Conservation (phyloP, 2,329 filamentous ascomycete species). For the Xylaria sp. region DNA sequence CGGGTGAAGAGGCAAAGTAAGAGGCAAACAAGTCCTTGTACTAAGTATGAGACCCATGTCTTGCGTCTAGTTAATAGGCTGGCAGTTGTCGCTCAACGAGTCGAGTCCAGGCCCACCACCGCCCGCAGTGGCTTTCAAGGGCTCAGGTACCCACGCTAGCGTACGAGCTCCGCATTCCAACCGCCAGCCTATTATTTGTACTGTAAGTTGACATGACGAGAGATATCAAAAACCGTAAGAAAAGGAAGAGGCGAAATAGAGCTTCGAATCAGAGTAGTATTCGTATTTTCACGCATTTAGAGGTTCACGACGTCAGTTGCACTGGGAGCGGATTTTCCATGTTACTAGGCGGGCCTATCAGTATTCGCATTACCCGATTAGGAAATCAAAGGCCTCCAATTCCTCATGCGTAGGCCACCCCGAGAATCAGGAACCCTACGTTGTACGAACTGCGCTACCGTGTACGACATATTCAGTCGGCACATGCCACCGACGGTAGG, state of each 20-base stretch:
- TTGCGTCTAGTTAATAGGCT: conserved; percentile 10
- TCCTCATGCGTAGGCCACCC: neutral
- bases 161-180: conserved; percentile 1
- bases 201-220: neutral
- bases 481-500: neutral
- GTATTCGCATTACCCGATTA: conserved; percentile 17
- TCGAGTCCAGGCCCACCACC: conserved; percentile 25
- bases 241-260: neutral
- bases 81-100: conserved; percentile 22
- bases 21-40: conserved; percentile 15
- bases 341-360: conserved; percentile 4
- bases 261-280: neutral
- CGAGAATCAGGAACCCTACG: neutral
- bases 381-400: conserved; percentile 23
- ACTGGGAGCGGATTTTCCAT: neutral
- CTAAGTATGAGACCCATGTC: neutral
- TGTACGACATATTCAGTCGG: neutral
- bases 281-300: neutral
- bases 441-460: neutral
- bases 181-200: neutral
- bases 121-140: neutral
- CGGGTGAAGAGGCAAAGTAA: neutral
- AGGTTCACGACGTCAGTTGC: neutral
- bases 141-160: neutral
- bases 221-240: neutral